A percentile compares a stretch with the other conserved stretches of the same genome.
Conservation (phyloP, 140 eudicot species). For the Flaveria floridana region DNA sequence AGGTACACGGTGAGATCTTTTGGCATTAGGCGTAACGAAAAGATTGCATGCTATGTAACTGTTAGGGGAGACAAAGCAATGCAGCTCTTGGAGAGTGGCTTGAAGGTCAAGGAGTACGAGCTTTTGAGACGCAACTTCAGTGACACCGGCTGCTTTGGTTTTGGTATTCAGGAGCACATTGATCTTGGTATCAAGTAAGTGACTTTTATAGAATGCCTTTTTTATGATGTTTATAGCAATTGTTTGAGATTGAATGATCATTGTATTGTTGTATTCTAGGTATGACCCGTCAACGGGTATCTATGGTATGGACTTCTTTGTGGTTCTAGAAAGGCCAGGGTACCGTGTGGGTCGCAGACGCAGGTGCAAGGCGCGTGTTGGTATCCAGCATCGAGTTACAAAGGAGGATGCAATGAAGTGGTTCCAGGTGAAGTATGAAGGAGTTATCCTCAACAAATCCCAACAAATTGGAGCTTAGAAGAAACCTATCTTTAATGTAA, state of each 20-base stretch:
- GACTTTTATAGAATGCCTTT: neutral
- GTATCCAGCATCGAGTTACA: conserved; percentile 82
- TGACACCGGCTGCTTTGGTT: conserved; percentile 58
- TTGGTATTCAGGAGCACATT: conserved; percentile 56
- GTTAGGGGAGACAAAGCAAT: conserved; percentile 76
- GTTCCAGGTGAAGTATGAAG: conserved; percentile 78
- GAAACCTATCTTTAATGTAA: neutral
- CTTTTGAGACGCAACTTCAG: conserved; percentile 63
- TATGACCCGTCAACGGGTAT: conserved; percentile 78
- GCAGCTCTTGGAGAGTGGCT: conserved; percentile 66
- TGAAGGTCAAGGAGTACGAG: conserved; percentile 69
- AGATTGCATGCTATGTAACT: conserved; percentile 81
- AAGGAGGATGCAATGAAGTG: conserved; percentile 82
- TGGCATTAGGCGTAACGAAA: conserved; percentile 79
- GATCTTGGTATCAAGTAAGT: conserved; percentile 75
- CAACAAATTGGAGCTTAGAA: conserved; percentile 44
- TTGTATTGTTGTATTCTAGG: conserved; percentile 21
- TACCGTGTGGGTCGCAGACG: conserved; percentile 83
- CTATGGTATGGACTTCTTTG: conserved; percentile 81
- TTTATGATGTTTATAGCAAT: neutral
- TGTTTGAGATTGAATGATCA: neutral
- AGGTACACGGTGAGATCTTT: conserved; percentile 72
- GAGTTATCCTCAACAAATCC: conserved; percentile 77
- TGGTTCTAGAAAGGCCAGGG: conserved; percentile 76
- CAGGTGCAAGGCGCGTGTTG: conserved; percentile 82